Conservation (phyloP, 75 land plant genomes). For the Isoetes taiwanensis region DNA sequence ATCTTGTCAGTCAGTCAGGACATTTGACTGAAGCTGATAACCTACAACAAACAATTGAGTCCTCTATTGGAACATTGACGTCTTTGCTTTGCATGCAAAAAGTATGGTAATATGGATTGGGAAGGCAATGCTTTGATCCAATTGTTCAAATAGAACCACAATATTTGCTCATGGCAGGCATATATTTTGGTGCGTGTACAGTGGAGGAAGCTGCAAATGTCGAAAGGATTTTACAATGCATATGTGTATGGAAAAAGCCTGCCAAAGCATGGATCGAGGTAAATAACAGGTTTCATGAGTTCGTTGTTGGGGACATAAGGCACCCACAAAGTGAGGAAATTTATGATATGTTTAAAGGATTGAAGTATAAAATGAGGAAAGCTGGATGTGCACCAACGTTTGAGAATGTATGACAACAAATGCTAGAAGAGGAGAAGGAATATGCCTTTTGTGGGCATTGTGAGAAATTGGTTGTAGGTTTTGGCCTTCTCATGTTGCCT, state of each 20-base stretch:
- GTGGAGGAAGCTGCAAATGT: no score
- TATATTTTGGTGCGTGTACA: no score
- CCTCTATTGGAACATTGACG: constrained; percentile 3
- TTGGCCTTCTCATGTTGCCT: constrained; percentile 26
- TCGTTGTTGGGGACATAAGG: constrained; percentile 32
- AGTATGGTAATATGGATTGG: constrained; percentile 46
- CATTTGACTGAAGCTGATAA: constrained; percentile 2
- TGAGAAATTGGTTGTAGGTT: constrained; percentile 37
- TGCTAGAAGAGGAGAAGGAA: constrained; percentile 37
- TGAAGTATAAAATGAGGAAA: constrained; percentile 33
- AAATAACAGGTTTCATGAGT: constrained; percentile 28
- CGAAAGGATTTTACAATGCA: no score
- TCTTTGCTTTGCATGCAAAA: constrained; percentile 42
- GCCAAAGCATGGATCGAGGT: constrained; percentile 50
- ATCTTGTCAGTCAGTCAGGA: constrained; percentile 14
- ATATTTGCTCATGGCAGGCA: constrained; percentile 39
- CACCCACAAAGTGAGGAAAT: constrained; percentile 36
- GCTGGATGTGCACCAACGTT: constrained; percentile 40
- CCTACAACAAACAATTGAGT: background rate
- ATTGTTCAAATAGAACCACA: constrained; percentile 36
- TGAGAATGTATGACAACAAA: no score
- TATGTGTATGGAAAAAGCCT: constrained; percentile 35
- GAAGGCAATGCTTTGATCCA: constrained; percentile 30
- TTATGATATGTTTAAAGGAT: constrained; percentile 13
- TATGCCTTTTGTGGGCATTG: constrained; percentile 38